Conservation (phyloP, 148 eudicot species). For the Rhododendron simsii region DNA sequence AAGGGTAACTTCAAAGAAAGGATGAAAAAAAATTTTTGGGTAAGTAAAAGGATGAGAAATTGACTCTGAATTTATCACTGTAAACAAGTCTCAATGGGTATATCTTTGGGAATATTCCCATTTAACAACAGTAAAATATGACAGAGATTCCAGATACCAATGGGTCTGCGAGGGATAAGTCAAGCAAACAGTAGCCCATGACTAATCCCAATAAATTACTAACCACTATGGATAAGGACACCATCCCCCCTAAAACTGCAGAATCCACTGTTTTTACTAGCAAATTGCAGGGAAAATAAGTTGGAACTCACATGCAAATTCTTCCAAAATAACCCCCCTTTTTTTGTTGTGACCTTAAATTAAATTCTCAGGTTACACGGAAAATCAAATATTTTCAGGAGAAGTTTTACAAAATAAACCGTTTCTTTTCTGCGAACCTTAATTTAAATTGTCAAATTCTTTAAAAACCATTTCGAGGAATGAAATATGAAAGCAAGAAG, state of each 20-base stretch:
- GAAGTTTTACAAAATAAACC: background rate
- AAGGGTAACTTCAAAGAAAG: background rate
- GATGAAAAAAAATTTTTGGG: no score
- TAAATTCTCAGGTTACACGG: no score
- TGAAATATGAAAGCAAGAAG: background rate
- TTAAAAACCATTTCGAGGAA: background rate
- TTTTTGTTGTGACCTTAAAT: no score
- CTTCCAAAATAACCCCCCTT: background rate
- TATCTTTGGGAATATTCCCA: constrained; percentile 19
- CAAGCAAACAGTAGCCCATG: constrained; percentile 11
- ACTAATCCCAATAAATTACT: background rate
- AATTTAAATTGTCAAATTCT: background rate
- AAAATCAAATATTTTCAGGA: background rate
- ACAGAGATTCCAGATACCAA: constrained; percentile 15
- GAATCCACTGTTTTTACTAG: background rate
- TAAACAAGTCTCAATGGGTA: background rate
- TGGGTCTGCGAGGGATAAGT: constrained; percentile 1
- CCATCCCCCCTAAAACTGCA: background rate
- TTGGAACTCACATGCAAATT: background rate
- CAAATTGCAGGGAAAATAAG: background rate
- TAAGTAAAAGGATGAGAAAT: background rate
- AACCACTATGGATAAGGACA: constrained; percentile 11
- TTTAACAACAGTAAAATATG: background rate
- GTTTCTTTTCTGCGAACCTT: background rate
- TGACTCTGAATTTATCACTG: constrained; percentile 2